Evolutionary conservation across 2,329 filamentous ascomycete genomes (phyloP).

Genomic region (Whalleya microplaca): DNA sequence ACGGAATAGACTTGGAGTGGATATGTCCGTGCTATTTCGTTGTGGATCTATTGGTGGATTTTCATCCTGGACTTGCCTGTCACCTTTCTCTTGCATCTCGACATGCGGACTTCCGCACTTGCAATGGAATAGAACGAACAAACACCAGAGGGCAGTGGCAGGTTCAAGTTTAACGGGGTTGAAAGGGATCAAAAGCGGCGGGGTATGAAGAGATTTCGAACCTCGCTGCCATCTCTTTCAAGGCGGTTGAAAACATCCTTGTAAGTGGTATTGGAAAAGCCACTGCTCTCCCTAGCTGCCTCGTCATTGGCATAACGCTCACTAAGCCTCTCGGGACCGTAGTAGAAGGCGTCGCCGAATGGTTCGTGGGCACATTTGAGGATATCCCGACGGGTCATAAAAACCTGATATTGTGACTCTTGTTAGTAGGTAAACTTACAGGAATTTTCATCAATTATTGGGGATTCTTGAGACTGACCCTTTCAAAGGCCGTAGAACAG

Average conservation of each 20-base stretch:
- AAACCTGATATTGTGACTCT: conserved; percentile 63
- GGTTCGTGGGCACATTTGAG: conserved; percentile 91
- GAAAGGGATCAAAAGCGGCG: conserved; percentile 21
- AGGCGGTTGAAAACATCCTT: conserved; percentile 78
- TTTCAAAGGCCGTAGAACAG: conserved; percentile 96
- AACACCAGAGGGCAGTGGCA: conserved; percentile 20
- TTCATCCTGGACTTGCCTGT: background rate
- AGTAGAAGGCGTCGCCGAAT: conserved; percentile 97
- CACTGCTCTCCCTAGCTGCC: conserved; percentile 59
- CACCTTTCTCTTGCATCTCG: conserved; percentile 1
- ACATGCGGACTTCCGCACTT: conserved; percentile 12
- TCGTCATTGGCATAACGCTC: conserved; percentile 75
- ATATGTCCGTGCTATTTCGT: background rate
- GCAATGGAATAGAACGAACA: conserved; percentile 17
- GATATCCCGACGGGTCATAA: conserved; percentile 88
- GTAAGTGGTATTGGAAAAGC: conserved; percentile 72
- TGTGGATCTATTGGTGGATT: background rate
- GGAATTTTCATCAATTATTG: conserved; percentile 1
- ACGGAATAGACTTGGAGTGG: background rate
- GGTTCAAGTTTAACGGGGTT: background rate
- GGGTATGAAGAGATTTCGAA: conserved; percentile 46
- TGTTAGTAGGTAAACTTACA: conserved; percentile 13
- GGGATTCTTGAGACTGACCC: conserved; percentile 58
- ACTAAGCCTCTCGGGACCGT: conserved; percentile 85
- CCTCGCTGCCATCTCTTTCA: conserved; percentile 73